Percentiles rank a stretch among this genome's conserved stretches.
phyloP scores from a whole-genome alignment of 257 asterid species.

The Craterostigma plantagineum region DNA sequence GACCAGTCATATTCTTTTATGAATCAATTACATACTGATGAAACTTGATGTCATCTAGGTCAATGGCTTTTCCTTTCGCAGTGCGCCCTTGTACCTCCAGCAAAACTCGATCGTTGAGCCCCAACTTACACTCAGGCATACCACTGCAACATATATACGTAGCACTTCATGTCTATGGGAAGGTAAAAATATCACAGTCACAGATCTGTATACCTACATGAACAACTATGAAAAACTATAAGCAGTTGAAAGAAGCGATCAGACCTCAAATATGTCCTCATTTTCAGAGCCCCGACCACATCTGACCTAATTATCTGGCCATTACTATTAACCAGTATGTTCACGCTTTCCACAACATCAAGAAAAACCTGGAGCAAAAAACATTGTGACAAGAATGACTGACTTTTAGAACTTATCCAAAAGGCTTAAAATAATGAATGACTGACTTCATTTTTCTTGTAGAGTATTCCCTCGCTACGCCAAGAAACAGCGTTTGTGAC shows the following conservation, averaged over 20 bases:
- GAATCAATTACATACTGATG: constrained; percentile 55
- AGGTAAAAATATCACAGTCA: background rate
- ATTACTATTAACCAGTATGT: constrained; percentile 88
- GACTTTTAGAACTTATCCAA: background rate
- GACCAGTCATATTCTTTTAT: too few species aligned
- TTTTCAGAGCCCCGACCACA: constrained; percentile 91
- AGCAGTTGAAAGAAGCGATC: constrained; percentile 4
- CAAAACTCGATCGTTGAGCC: constrained; percentile 87
- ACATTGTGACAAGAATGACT: too few species aligned
- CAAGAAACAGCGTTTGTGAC: constrained; percentile 31
- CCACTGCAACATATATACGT: constrained; percentile 58
- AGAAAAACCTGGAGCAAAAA: constrained; percentile 60
- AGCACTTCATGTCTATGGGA: constrained; percentile 3
- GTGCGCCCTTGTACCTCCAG: constrained; percentile 93
- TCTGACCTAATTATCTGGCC: constrained; percentile 95
- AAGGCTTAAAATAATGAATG: background rate
- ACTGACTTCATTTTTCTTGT: constrained; percentile 21
- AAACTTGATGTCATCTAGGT: constrained; percentile 92
- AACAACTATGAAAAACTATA: background rate
- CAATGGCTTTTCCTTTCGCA: constrained; percentile 92
- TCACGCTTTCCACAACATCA: constrained; percentile 97
- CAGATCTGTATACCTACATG: background rate
- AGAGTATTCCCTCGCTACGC: constrained; percentile 24
- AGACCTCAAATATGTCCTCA: constrained; percentile 90
- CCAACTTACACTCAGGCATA: constrained; percentile 99